These are phyloP conservation scores for Musa schizocarpa DNA, from an alignment of 176 grass and related monocot genomes.

Conservation along the genomic window DNA sequence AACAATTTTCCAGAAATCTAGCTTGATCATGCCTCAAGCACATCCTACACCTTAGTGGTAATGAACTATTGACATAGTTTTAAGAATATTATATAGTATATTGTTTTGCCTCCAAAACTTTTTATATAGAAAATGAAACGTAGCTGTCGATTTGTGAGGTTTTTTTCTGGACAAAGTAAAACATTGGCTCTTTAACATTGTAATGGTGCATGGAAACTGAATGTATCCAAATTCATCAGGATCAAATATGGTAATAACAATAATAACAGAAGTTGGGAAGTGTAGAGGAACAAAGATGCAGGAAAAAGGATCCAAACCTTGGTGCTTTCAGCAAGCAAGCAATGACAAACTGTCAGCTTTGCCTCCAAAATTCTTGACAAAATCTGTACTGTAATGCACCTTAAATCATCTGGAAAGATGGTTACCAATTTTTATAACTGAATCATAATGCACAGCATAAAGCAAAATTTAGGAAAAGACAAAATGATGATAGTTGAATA, in stretches of 20 bases:
- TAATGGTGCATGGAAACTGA: no score
- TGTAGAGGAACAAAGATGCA: slow-evolving; percentile 16
- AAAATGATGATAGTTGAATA: slow-evolving; percentile 10
- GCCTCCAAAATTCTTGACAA: slow-evolving; percentile 80
- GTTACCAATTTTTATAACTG: slow-evolving; percentile 4
- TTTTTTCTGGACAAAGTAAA: no score
- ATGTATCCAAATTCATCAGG: neutral
- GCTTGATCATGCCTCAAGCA: no score
- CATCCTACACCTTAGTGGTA: no score
- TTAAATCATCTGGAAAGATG: slow-evolving; percentile 42
- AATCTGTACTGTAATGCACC: slow-evolving; percentile 53
- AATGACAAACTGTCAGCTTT: slow-evolving; percentile 66
- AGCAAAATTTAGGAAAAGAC: slow-evolving; percentile 15
- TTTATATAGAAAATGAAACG: no score
- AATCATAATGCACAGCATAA: neutral
- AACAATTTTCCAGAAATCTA: no score
- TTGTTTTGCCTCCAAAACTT: no score
- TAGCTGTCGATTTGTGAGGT: no score
- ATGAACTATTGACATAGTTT: no score
- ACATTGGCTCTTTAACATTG: no score
- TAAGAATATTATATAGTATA: no score
- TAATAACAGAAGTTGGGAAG: neutral
- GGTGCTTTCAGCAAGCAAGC: slow-evolving; percentile 48
- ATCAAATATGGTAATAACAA: neutral
- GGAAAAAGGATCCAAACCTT: slow-evolving; percentile 26